Base-by-base conservation (phyloP, 352 stramenopile genomes). In the Blastocystis hominis region DNA sequence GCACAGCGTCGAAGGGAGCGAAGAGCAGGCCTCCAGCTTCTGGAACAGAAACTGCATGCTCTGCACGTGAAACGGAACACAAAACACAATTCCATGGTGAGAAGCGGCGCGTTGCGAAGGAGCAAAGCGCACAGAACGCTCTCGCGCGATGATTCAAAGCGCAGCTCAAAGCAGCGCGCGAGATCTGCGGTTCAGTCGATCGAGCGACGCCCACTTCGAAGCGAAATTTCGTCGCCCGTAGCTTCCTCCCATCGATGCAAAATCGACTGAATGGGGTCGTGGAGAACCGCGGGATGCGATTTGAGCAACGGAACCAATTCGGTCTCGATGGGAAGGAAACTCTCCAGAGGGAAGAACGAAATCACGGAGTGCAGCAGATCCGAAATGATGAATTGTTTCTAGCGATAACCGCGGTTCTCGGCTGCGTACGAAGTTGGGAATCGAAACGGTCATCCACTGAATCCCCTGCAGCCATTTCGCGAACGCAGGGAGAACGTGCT, bases 381-480 rank as follows among this genome's bases (percentile, higher is more conserved):
- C 61, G 55, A 15, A 4, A 80, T 30, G 3, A 38, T 15, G 6
- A 17, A 17, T 17, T 61, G 17, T 6, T 53, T 61, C 69, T 80
- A 38, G 24, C 46, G 15, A 3, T 30, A 24, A 64, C 30, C 7
- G 15, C n/a, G n/a, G n/a, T 66, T 20, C 24, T 20, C 6, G 7
- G 7, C 9, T 36, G 10, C 30, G 10, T 36, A 66, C 56, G 30
- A n/a, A n/a, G 9, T 7, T 13, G 10, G 69, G 54, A 20, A 80
- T 4, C 5, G 69, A 80, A 3, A 63, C 50, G 5, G 36, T 63
- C 69, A 80, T 62, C 47, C n/a, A 17, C 3, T 46, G 69, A n/a
- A 80, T 20, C 17, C 17, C 9, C 40, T 80, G 69, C 3, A 80
- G 44, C 69, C 69, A 80, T 61, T 80, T 80, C 17, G n/a, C 42